Conservation (phyloP, 192 early-diverging fungal species). For the Hyaloraphidium curvatum region DNA sequence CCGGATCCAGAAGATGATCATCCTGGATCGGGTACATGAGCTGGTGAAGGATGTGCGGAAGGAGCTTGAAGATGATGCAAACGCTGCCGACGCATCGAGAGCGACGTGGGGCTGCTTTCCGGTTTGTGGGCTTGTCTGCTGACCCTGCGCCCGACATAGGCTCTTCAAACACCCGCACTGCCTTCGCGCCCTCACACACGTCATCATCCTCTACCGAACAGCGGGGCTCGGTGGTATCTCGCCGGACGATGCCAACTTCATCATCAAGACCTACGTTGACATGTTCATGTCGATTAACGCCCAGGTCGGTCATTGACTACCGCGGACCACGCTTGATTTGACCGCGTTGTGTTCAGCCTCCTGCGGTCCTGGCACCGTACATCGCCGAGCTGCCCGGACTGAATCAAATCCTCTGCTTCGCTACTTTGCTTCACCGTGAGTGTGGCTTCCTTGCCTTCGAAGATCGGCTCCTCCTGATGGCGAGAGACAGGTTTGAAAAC, state of each 20-base stretch:
- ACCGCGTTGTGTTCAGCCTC: neutral
- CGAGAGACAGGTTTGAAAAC: slow-evolving; percentile 12
- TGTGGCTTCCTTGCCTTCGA: neutral
- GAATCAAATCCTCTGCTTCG: slow-evolving; percentile 23
- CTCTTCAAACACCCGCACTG: too few species aligned
- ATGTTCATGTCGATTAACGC: too few species aligned
- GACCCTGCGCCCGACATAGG: too few species aligned
- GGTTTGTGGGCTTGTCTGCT: slow-evolving; percentile 47
- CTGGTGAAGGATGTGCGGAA: slow-evolving; percentile 14
- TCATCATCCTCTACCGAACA: slow-evolving; percentile 4
- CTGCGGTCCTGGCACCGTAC: slow-evolving; percentile 17
- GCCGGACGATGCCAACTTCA: slow-evolving; percentile 27
- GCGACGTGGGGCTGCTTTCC: slow-evolving; percentile 13
- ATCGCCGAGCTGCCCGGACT: slow-evolving; percentile 19
- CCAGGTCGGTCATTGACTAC: too few species aligned
- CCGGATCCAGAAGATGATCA: slow-evolving; percentile 26
- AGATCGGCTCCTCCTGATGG: slow-evolving; percentile 7
- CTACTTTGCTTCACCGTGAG: slow-evolving; percentile 21
- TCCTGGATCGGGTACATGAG: slow-evolving; percentile 18
- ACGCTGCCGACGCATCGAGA: neutral
- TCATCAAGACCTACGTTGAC: slow-evolving; percentile 34
- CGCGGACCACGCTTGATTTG: neutral
- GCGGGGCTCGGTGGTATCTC: slow-evolving; percentile 6
- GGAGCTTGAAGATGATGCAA: slow-evolving; percentile 7
- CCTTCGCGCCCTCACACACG: slow-evolving; percentile 30